phyloP scores from a whole-genome alignment of 345 rosid genomes.

The Hibiscus mutabilis region DNA sequence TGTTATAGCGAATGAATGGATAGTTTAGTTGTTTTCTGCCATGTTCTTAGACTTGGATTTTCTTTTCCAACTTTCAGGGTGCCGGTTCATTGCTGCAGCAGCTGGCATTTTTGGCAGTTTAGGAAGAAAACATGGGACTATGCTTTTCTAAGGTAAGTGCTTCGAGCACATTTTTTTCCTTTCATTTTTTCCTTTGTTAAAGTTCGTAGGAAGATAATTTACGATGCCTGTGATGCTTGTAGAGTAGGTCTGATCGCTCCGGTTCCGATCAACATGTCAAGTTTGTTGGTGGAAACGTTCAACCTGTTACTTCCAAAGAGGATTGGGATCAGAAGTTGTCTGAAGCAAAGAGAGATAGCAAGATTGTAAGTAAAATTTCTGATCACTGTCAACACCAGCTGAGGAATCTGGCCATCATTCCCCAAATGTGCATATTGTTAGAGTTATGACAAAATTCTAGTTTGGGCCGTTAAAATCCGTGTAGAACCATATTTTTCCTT shows the following conservation, averaged over 20 bases:
- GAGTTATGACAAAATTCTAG: too few species aligned
- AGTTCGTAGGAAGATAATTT: neutral
- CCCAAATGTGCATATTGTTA: too few species aligned
- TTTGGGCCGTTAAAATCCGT: too few species aligned
- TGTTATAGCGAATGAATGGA: too few species aligned
- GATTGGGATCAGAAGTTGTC: slow-evolving; percentile 69
- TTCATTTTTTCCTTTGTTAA: neutral
- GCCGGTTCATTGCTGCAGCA: neutral
- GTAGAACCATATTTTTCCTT: too few species aligned
- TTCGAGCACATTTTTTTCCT: neutral
- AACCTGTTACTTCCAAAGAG: slow-evolving; percentile 50
- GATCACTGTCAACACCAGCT: neutral
- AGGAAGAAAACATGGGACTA: slow-evolving; percentile 34
- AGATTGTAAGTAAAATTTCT: slow-evolving; percentile 37
- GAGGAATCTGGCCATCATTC: neutral
- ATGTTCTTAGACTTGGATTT: neutral
- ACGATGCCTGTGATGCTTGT: slow-evolving; percentile 12
- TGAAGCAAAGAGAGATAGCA: slow-evolving; percentile 61
- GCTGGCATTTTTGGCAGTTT: slow-evolving; percentile 6
- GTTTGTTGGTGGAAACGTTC: slow-evolving; percentile 53
- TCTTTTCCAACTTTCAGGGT: slow-evolving; percentile 12
- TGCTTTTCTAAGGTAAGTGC: slow-evolving; percentile 39
- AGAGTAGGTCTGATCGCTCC: slow-evolving; percentile 26
- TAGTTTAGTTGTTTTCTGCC: neutral
- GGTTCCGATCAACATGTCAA: slow-evolving; percentile 41